Conservation (phyloP, 352 stramenopile genomes). For the Pythium vanterpoolii region DNA sequence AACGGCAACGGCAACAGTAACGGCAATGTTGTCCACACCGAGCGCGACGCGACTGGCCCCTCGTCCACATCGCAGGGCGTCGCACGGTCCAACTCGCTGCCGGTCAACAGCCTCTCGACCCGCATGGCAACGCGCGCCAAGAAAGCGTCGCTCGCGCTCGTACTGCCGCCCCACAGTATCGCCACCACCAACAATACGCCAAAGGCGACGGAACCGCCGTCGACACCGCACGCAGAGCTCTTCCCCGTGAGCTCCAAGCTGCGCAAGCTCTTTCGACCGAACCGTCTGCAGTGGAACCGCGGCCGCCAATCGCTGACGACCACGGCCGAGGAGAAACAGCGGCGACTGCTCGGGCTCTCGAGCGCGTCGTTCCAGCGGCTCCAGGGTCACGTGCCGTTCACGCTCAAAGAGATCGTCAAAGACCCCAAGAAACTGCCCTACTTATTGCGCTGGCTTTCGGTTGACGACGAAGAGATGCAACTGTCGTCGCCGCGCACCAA, state of each 20-base stretch:
- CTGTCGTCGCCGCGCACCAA: conserved; percentile 30
- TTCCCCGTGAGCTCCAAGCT: conserved; percentile 78
- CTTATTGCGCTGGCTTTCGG: conserved; percentile 71
- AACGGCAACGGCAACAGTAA: not conserved
- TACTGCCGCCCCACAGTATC: not conserved
- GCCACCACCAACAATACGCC: not conserved
- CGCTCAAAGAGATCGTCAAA: conserved; percentile 82
- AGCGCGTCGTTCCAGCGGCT: conserved; percentile 64
- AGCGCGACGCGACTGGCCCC: not conserved
- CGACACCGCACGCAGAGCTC: conserved; percentile 23
- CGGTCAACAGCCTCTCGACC: conserved; percentile 25
- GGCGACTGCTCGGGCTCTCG: conserved; percentile 46
- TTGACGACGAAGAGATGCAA: conserved; percentile 32
- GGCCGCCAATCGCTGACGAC: conserved; percentile 6
- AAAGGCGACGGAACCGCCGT: not conserved
- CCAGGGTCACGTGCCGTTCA: conserved; percentile 77
- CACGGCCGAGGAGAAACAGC: conserved; percentile 34
- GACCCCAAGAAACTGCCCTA: conserved; percentile 85
- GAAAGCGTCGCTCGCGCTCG: conserved; percentile 26
- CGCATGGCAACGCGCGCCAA: conserved; percentile 23
- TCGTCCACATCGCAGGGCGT: not conserved
- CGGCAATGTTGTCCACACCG: too few species aligned
- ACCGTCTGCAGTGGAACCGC: conserved; percentile 58
- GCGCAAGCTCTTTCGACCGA: conserved; percentile 68
- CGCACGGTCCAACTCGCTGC: conserved; percentile 31